Conservation (phyloP, 345 rosid species). For the Gossypium anomalum region DNA sequence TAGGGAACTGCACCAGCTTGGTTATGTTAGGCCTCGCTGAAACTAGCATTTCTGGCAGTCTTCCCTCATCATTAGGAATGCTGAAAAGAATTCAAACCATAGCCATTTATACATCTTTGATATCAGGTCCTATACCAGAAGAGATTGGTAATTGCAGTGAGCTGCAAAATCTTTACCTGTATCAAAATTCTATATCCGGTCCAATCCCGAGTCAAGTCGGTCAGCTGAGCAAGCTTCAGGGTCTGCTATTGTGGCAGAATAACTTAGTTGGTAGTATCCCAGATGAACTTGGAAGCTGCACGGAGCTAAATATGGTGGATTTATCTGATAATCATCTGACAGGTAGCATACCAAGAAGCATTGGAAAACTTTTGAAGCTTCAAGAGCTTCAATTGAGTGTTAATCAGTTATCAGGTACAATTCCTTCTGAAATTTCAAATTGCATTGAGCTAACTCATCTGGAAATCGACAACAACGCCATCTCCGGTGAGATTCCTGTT, state of each 20-base stretch:
- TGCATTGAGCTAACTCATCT: slow-evolving; percentile 65
- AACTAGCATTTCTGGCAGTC: slow-evolving; percentile 81
- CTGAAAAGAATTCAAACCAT: slow-evolving; percentile 68
- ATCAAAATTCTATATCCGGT: slow-evolving; percentile 86
- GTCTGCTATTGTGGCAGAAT: slow-evolving; percentile 85
- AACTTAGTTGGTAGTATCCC: slow-evolving; percentile 81
- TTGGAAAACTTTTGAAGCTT: slow-evolving; percentile 72
- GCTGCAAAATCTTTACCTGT: slow-evolving; percentile 74
- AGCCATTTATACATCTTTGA: slow-evolving; percentile 66
- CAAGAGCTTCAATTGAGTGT: slow-evolving; percentile 85
- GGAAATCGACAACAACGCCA: slow-evolving; percentile 69
- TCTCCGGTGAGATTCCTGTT: slow-evolving; percentile 75
- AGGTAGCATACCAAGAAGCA: slow-evolving; percentile 72
- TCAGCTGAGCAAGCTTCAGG: slow-evolving; percentile 69
- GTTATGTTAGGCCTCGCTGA: slow-evolving; percentile 86
- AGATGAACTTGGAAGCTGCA: slow-evolving; percentile 58
- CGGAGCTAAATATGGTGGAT: slow-evolving; percentile 63
- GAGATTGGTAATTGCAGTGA: slow-evolving; percentile 83
- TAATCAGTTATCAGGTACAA: slow-evolving; percentile 72
- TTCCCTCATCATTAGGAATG: slow-evolving; percentile 70
- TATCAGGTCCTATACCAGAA: slow-evolving; percentile 76
- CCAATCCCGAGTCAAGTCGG: slow-evolving; percentile 63
- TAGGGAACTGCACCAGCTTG: slow-evolving; percentile 77
- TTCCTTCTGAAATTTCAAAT: slow-evolving; percentile 66
- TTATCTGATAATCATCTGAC: slow-evolving; percentile 73